Evolutionary conservation across 2,329 filamentous ascomycete species (phyloP).

Genomic region (Sporothrix protearum): DNA sequence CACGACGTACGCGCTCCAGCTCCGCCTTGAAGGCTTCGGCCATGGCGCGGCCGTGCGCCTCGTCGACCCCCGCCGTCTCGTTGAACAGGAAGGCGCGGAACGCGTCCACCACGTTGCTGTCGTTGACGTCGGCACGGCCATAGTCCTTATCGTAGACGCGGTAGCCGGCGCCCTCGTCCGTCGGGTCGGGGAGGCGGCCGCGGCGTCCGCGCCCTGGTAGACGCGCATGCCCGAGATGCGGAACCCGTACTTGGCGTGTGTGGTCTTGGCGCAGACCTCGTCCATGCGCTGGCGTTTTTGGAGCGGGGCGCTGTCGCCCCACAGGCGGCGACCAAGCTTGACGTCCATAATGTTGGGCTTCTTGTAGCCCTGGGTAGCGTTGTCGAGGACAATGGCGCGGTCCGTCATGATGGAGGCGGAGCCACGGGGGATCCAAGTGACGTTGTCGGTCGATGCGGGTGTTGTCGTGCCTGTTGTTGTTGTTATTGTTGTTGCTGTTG

Average conservation of each 20-base stretch:
- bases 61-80: constrained; percentile 54
- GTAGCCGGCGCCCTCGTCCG: constrained; percentile 53
- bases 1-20: constrained; percentile 49
- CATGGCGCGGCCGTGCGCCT: constrained; percentile 54
- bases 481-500: neutral
- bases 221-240: constrained; percentile 64
- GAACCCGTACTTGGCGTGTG: constrained; percentile 58
- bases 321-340: constrained; percentile 82
- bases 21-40: constrained; percentile 53
- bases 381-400: constrained; percentile 78
- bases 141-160: constrained; percentile 62
- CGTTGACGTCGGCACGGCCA: constrained; percentile 51
- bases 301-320: constrained; percentile 67
- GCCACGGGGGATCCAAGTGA: constrained; percentile 48
- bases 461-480: constrained; percentile 26
- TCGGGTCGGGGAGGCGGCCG: constrained; percentile 36
- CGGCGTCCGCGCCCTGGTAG: constrained; percentile 48
- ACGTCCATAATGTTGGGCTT: constrained; percentile 88
- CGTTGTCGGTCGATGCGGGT: constrained; percentile 30
- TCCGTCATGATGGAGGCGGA: constrained; percentile 68
- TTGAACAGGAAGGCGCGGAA: constrained; percentile 59
- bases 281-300: constrained; percentile 60
- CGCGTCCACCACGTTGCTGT: constrained; percentile 52
- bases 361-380: constrained; percentile 74
- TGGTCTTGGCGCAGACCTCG: constrained; percentile 56